phyloP scores from a whole-genome alignment of 1,139 yeast species.

The Blastobotrys capitulatus region DNA sequence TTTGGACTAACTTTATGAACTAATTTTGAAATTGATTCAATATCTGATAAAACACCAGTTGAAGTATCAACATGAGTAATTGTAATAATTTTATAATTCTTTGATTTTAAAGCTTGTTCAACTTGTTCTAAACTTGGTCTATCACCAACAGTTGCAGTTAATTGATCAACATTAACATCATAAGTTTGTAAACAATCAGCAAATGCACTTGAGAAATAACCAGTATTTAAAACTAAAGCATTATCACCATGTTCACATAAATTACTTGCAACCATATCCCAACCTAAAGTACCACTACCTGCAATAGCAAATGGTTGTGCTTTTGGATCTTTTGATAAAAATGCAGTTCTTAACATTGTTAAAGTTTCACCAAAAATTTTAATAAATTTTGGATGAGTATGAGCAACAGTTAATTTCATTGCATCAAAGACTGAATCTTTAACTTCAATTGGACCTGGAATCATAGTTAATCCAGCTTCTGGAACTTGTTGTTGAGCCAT shows the following conservation, averaged over 20 bases:
- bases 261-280: constrained; percentile 87
- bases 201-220: constrained; percentile 83
- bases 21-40: constrained; percentile 54
- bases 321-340: constrained; percentile 57
- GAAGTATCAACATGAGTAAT: constrained; percentile 96
- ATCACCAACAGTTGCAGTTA: constrained; percentile 64
- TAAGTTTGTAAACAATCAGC: constrained; percentile 72
- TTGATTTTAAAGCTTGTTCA: constrained; percentile 47
- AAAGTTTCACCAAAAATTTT: constrained; percentile 66
- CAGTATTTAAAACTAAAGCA: constrained; percentile 83
- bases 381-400: constrained; percentile 84
- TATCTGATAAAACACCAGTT: constrained; percentile 79
- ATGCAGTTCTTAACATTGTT: constrained; percentile 62
- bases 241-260: constrained; percentile 54
- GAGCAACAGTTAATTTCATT: constrained; percentile 84
- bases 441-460: constrained; percentile 94
- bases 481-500: constrained; percentile 16
- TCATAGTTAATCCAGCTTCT: constrained; percentile 43
- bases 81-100: constrained; percentile 64
- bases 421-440: constrained; percentile 76
- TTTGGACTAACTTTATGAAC: constrained; percentile 69
- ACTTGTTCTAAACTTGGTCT: constrained; percentile 56
- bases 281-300: constrained; percentile 93
- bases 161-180: constrained; percentile 62
- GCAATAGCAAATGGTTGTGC: constrained; percentile 79